Base-by-base conservation (phyloP, 202 grass and related monocot genomes). In the Bolboschoenoplectus hybrid region DNA sequence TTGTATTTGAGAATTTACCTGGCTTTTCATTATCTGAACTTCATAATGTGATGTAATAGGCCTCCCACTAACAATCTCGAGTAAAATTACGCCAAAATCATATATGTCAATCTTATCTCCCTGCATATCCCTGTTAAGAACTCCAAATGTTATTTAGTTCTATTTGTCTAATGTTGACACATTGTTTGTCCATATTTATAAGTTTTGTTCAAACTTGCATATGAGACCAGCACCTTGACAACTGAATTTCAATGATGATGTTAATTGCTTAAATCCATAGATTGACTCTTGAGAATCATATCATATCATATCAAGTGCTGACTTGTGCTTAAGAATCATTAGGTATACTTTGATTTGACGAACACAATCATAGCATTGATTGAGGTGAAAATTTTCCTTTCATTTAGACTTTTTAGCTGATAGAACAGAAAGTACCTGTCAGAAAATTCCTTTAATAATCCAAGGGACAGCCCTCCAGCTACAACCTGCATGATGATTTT, bases 101-200 rank as follows among this genome's bases (percentile, higher is more conserved):
- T 91, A 98, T 35, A 98, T 92, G 86, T 99, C 93, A 5, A 92
- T 89, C 86, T 96, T 96, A 83, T 96, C 97, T 6, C 91, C 86
- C 20, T 92, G 91, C 1, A 87, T 85, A 16, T 80, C 85, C 82
- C 93, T 95, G 89, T 11, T 82, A 75, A 81, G 36, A 57, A 13
- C 0, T 53, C 49, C 26, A 55, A 62, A 62, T 2, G 7, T 73
- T 46, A 49, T 49, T 49, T 73, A 49, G 44, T 47, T 73, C 44
- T 72, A 26, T 72, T 46, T 46, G 40, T 49, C 69, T 32, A 12
- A 26, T 11, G 14, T 4, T 46, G 44, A 77, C 7, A 55, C 74
- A 55, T 39, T 35, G 12, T 77, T 77, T 53, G 34, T 58, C 6
- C 2, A 78, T 52, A 76, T 76, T 50, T 36, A 46, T 3, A 46